Conservation (phyloP, 768 basidiomycete genomes). For the Lentinula raphanica region DNA sequence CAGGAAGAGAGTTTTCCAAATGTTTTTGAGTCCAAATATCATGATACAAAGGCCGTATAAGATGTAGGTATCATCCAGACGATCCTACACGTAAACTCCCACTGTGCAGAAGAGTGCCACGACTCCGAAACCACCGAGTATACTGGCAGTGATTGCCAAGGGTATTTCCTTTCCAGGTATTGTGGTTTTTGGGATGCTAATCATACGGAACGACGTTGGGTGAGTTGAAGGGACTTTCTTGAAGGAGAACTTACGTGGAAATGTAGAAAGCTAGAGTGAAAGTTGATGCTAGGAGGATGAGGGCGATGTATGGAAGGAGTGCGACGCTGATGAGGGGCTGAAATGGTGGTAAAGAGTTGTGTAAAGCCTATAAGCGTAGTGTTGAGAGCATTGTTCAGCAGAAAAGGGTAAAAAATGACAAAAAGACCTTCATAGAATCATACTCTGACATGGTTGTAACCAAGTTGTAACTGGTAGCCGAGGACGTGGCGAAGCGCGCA, state of each 20-base stretch:
- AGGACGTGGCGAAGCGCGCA: not conserved
- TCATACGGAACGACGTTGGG: too few relatives aligned
- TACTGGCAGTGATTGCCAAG: conserved; percentile 68
- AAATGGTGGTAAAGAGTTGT: conserved; percentile 66
- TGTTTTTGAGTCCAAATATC: too few relatives aligned
- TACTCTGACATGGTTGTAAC: conserved; percentile 48
- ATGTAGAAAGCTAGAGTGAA: conserved; percentile 90
- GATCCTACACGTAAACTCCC: conserved; percentile 74
- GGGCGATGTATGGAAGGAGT: conserved; percentile 70
- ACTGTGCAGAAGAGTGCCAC: conserved; percentile 84
- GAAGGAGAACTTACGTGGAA: conserved; percentile 57
- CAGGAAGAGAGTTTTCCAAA: too few relatives aligned
- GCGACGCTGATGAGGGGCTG: conserved; percentile 60
- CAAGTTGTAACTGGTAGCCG: conserved; percentile 26
- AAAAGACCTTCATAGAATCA: conserved; percentile 44
- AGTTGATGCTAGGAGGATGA: conserved; percentile 65
- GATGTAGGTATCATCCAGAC: not conserved
- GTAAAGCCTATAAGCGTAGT: conserved; percentile 41
- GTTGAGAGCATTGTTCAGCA: too few relatives aligned
- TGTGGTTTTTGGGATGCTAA: conserved; percentile 51
- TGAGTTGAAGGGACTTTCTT: conserved; percentile 3
- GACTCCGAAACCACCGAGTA: conserved; percentile 83
- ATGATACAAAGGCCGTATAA: not conserved
- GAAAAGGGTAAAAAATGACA: not conserved
- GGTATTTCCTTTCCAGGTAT: conserved; percentile 59